Evolutionary conservation across 2,329 filamentous ascomycete species (phyloP), one percentile per base, ranked within the genome.

Genomic region (Ceratocystis colombiana): DNA sequence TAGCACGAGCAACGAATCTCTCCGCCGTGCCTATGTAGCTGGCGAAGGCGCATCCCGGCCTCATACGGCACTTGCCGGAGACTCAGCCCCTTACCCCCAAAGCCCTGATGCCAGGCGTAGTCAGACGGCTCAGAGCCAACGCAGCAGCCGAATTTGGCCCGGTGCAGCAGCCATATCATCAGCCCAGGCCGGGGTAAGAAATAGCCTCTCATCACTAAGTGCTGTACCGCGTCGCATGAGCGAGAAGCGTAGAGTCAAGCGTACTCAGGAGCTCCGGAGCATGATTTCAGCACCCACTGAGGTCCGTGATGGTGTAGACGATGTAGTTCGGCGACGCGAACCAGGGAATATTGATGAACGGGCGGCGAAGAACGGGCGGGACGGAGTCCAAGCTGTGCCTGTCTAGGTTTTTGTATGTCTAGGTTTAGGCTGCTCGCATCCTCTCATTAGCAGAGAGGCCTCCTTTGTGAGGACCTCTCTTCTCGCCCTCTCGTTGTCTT

Each of bases 211-310:
- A 12, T 61, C 61, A 1, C 75, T 80, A 66, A 76, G 81, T 61
- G 82, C 80, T 30, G 73, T 87, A 2, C 79, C 81, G 44, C 77
- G 81, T 17, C 78, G 79, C 61, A 70, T 86, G 17, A 85, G 81
- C 71, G 84, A 87, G 70, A 79, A 78, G 69, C 77, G 81, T 64
- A 78, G 83, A 28, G 82, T 84, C 74, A 84, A 82, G 74, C 76
- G 84, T 64, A 80, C 79, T 25, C 78, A 81, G 67, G 82, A 83
- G 71, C 75, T 87, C 64, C 78, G 84, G 6, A 76, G 80, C 69
- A 85, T 79, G 73, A 87, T 87, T 57, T 85, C 83, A 68, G 79
- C 77, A 4, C 84, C 84, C 0, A 78, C 75, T 28, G 81, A 84
- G 71, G 82, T 85, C 22, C 76, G 82, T 30, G 82, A 85, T 69